A percentile compares a stretch with the other conserved stretches of the same genome.
These are phyloP conservation scores for Fusarium tjaetaba DNA, from an alignment of 2,329 filamentous ascomycete genomes.

Conservation along the genomic window DNA sequence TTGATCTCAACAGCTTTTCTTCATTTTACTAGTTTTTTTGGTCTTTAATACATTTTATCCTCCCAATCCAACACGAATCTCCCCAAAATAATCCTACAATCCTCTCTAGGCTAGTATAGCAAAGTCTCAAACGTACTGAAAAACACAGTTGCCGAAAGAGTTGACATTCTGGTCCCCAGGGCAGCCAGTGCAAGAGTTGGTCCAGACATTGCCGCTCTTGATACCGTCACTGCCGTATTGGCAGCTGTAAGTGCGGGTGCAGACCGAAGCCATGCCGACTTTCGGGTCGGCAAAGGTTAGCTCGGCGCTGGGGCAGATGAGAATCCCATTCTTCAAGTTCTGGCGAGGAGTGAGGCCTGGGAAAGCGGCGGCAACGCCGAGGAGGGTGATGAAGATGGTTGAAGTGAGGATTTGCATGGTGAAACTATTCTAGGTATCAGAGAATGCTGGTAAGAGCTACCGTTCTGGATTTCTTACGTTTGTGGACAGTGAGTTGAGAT, in stretches of 20 bases:
- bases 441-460: accelerated
- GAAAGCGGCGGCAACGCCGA: background rate
- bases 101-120: accelerated
- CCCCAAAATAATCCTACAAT: accelerated
- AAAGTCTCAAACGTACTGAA: background rate
- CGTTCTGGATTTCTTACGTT: background rate
- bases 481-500: too few relatives aligned
- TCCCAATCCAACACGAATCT: accelerated
- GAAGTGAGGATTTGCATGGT: background rate
- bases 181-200: background rate
- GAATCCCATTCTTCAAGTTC: background rate
- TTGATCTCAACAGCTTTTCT: background rate
- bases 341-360: background rate
- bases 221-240: background rate
- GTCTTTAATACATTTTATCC: background rate
- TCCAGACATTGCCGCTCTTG: background rate
- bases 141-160: background rate
- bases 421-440: background rate
- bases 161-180: background rate
- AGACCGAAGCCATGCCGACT: background rate
- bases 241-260: background rate
- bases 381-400: background rate
- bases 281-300: background rate
- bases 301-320: background rate
- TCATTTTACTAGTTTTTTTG: background rate